A percentile compares a stretch with the other conserved stretches of the same genome.
Evolutionary conservation across 1,284 basidiomycete genomes (phyloP).

Genomic region (Taiwanofungus camphoratus): DNA sequence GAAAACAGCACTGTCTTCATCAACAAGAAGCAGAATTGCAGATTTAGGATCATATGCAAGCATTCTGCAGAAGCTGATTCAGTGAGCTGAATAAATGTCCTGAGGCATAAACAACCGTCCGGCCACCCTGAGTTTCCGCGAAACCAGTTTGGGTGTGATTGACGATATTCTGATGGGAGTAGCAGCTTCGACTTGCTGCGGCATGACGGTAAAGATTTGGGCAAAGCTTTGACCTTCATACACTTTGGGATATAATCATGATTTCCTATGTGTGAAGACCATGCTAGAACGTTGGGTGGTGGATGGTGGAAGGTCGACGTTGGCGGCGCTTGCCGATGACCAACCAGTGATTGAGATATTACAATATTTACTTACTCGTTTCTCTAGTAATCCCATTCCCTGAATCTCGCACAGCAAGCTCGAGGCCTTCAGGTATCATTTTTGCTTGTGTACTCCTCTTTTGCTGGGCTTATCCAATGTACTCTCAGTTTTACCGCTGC

Average conservation of each 20-base stretch:
- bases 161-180: conserved; percentile 12
- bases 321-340: too few relatives aligned
- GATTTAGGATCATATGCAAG: conserved; percentile 44
- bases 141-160: conserved; percentile 11
- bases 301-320: too few relatives aligned
- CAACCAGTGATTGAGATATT: too few relatives aligned
- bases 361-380: too few relatives aligned
- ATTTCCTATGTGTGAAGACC: neutral
- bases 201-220: neutral
- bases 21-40: conserved; percentile 40
- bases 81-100: conserved; percentile 14
- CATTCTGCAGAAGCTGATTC: conserved; percentile 32
- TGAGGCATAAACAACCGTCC: conserved; percentile 13
- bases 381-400: too few relatives aligned
- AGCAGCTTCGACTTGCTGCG: conserved; percentile 17
- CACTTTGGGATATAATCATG: neutral
- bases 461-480: too few relatives aligned
- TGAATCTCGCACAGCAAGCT: too few relatives aligned
- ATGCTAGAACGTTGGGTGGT: neutral
- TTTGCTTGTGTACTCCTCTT: too few relatives aligned
- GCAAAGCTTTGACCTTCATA: neutral
- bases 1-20: conserved; percentile 41
- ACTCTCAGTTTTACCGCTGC: too few relatives aligned
- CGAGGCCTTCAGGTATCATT: too few relatives aligned
- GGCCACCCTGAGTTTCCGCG: conserved; percentile 18